A percentile compares a stretch with the other conserved stretches of the same genome.
Conservation (phyloP, 352 stramenopile genomes). For the Pythium biforme region DNA sequence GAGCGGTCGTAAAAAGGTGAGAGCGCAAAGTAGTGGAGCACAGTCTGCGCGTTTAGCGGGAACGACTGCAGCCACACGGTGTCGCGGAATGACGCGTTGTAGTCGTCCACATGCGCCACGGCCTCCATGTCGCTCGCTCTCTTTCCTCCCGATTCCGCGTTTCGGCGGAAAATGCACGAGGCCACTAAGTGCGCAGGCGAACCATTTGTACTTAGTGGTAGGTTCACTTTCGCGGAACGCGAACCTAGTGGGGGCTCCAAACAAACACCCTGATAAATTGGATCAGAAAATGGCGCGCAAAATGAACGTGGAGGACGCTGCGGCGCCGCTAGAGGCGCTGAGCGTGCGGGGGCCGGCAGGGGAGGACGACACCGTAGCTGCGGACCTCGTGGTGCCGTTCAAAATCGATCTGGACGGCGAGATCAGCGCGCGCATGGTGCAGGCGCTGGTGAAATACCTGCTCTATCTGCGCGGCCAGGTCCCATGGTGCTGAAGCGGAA, state of each 20-base stretch:
- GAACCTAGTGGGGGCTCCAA: background rate
- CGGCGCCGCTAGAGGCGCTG: conserved; percentile 5
- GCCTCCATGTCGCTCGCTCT: conserved; percentile 51
- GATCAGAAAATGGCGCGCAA: background rate
- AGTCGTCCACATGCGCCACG: conserved; percentile 75
- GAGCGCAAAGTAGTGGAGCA: conserved; percentile 88
- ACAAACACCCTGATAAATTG: no score
- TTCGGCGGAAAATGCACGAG: background rate
- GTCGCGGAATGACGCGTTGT: conserved; percentile 86
- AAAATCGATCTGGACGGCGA: conserved; percentile 43
- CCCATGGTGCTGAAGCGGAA: no score
- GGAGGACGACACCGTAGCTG: background rate
- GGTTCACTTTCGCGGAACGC: conserved; percentile 2
- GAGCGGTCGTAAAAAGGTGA: conserved; percentile 88
- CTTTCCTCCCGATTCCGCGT: background rate
- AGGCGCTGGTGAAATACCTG: conserved; percentile 47
- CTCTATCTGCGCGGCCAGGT: conserved; percentile 70
- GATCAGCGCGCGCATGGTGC: conserved; percentile 37
- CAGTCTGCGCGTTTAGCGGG: conserved; percentile 77
- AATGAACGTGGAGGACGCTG: conserved; percentile 7
- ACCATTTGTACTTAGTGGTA: background rate
- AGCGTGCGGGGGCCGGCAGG: background rate
- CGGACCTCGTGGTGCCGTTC: conserved; percentile 37
- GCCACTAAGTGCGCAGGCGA: conserved; percentile 7
- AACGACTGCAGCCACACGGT: conserved; percentile 88